phyloP scores from a whole-genome alignment of 1,284 basidiomycete species.

The Ustilago sp. region DNA sequence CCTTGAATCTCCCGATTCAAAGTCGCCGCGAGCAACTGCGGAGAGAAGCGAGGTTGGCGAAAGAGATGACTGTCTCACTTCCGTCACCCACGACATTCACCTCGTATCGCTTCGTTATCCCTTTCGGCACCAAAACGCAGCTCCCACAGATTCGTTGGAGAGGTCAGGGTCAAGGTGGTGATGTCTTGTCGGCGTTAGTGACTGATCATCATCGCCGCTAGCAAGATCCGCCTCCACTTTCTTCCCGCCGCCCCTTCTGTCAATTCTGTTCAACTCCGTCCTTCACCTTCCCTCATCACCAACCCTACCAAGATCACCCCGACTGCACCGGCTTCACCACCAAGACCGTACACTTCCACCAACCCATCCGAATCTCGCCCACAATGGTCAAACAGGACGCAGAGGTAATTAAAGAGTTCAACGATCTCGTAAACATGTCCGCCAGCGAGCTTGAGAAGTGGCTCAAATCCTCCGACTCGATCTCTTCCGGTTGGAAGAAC shows the following conservation, averaged over 20 bases:
- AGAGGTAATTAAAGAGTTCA: constrained; percentile 62
- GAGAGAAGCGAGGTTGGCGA: background rate
- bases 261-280: background rate
- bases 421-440: constrained; percentile 68
- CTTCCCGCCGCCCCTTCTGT: background rate
- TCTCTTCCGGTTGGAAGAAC: constrained; percentile 60
- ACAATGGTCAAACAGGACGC: constrained; percentile 57
- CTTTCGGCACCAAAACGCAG: too few relatives aligned
- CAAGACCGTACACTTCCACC: constrained; percentile 1
- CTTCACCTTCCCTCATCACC: constrained; percentile 2
- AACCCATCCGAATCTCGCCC: constrained; percentile 10
- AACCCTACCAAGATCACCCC: background rate
- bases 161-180: too few relatives aligned
- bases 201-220: background rate
- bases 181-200: background rate
- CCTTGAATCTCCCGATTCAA: background rate
- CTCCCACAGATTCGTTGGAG: too few relatives aligned
- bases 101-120: too few relatives aligned
- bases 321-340: background rate
- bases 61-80: constrained; percentile 18
- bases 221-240: background rate
- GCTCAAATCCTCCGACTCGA: constrained; percentile 62
- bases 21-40: background rate
- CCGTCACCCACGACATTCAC: too few relatives aligned
- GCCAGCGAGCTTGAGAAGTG: constrained; percentile 62